phyloP scores from a whole-genome alignment of 805 yeast species.

The Monosporozyma servazzii region DNA sequence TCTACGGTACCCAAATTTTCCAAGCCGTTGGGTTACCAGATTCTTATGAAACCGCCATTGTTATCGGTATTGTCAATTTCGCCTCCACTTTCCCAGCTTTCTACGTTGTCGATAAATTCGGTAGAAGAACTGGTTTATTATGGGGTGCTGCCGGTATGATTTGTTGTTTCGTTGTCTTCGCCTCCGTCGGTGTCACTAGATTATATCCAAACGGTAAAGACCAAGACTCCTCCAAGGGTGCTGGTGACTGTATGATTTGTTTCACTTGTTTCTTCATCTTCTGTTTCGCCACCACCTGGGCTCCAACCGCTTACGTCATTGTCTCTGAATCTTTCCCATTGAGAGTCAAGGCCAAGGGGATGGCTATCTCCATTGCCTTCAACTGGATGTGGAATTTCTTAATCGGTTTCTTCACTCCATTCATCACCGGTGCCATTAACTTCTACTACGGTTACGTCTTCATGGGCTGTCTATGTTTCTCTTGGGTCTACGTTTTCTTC shows the following conservation, averaged over 20 bases:
- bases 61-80: constrained; percentile 51
- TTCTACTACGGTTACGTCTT: constrained; percentile 60
- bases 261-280: constrained; percentile 60
- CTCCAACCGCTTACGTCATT: constrained; percentile 56
- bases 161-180: constrained; percentile 39
- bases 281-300: constrained; percentile 70
- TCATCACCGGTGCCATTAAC: constrained; percentile 51
- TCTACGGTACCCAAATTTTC: constrained; percentile 57
- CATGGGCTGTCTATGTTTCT: constrained; percentile 46
- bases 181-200: constrained; percentile 51
- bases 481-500: constrained; percentile 59
- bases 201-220: constrained; percentile 27
- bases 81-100: constrained; percentile 49
- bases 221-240: constrained; percentile 41
- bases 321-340: constrained; percentile 64
- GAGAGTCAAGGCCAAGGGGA: constrained; percentile 51
- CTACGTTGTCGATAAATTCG: constrained; percentile 44
- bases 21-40: constrained; percentile 52
- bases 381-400: constrained; percentile 60
- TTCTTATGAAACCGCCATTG: constrained; percentile 51
- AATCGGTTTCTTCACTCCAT: constrained; percentile 61
- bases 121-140: constrained; percentile 41
- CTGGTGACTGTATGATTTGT: constrained; percentile 64
- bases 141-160: constrained; percentile 44
- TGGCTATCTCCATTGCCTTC: constrained; percentile 48